These are phyloP conservation scores for Wickerhamiella dianesei DNA, from an alignment of 805 yeast species.

Conservation along the genomic window DNA sequence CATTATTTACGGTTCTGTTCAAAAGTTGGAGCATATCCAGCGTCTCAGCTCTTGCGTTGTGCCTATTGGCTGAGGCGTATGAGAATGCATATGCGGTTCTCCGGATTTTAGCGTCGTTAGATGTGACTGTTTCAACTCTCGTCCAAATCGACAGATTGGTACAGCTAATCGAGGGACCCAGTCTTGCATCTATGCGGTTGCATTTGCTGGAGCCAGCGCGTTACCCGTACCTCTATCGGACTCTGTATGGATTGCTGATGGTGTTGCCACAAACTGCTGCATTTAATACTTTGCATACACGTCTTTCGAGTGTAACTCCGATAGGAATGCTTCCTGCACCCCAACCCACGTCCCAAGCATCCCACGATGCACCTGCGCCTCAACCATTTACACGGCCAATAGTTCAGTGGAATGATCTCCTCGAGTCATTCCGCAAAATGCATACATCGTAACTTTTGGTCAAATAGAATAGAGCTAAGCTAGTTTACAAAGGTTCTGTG, in stretches of 20 bases:
- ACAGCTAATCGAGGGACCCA: conserved; percentile 84
- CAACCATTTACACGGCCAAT: conserved; percentile 13
- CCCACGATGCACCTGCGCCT: not conserved
- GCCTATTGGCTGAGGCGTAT: conserved; percentile 76
- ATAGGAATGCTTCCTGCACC: conserved; percentile 26
- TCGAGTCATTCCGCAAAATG: conserved; percentile 36
- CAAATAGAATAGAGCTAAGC: not conserved
- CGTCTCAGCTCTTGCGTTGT: conserved; percentile 73
- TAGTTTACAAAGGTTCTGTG: not conserved
- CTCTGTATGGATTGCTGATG: conserved; percentile 87
- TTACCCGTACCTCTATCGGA: conserved; percentile 68
- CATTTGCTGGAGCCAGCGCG: conserved; percentile 81
- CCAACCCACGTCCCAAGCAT: conserved; percentile 7
- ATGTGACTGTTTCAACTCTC: conserved; percentile 61
- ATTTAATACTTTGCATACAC: conserved; percentile 62
- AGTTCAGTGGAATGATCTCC: conserved; percentile 31
- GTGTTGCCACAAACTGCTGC: conserved; percentile 88
- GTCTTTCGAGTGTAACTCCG: conserved; percentile 46
- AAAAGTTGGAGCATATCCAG: conserved; percentile 87
- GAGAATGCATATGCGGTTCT: conserved; percentile 76
- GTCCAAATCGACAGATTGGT: conserved; percentile 83
- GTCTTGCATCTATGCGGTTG: conserved; percentile 70
- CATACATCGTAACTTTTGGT: conserved; percentile 24
- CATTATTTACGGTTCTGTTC: conserved; percentile 61
- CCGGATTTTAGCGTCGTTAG: conserved; percentile 67